A percentile compares a stretch with the other conserved stretches of the same genome.
phyloP scores from a whole-genome alignment of 225 moss, liverwort and hornwort species.

The Polytrichum commune region DNA sequence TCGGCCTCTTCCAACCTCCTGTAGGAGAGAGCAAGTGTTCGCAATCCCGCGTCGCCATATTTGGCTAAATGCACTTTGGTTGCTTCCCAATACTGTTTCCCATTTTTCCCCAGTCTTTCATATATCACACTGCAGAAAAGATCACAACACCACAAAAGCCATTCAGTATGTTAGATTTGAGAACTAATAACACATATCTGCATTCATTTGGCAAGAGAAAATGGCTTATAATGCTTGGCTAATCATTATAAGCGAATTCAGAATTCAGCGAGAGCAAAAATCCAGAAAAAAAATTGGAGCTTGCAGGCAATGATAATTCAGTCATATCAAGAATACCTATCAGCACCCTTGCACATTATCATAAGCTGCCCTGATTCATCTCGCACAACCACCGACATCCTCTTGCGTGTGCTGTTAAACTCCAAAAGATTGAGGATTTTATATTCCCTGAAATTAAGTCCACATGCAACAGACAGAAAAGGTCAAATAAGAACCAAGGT shows the following conservation, averaged over 20 bases:
- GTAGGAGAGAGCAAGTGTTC: conserved; percentile 57
- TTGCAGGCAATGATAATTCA: no score
- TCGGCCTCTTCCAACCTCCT: conserved; percentile 49
- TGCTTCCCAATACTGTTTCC: conserved; percentile 39
- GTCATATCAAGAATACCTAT: conserved; percentile 28
- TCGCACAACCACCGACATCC: conserved; percentile 68
- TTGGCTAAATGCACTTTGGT: conserved; percentile 51
- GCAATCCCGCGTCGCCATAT: conserved; percentile 68
- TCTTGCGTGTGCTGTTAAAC: conserved; percentile 70
- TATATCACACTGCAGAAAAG: conserved; percentile 39
- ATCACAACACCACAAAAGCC: no score
- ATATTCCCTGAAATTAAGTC: conserved; percentile 46
- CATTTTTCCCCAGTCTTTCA: conserved; percentile 46
- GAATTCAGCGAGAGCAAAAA: no score
- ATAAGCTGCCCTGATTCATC: conserved; percentile 52
- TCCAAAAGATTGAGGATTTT: conserved; percentile 58
- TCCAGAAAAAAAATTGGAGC: no score
- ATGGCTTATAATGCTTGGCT: no score
- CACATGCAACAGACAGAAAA: not conserved
- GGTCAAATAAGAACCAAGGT: no score
- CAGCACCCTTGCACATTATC: conserved; percentile 71
- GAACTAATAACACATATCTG: no score
- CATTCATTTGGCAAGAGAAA: no score
- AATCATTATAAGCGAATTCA: no score
- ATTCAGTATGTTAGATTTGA: no score